phyloP scores from a whole-genome alignment of 345 rosid genomes.

The Gossypium bickii region DNA sequence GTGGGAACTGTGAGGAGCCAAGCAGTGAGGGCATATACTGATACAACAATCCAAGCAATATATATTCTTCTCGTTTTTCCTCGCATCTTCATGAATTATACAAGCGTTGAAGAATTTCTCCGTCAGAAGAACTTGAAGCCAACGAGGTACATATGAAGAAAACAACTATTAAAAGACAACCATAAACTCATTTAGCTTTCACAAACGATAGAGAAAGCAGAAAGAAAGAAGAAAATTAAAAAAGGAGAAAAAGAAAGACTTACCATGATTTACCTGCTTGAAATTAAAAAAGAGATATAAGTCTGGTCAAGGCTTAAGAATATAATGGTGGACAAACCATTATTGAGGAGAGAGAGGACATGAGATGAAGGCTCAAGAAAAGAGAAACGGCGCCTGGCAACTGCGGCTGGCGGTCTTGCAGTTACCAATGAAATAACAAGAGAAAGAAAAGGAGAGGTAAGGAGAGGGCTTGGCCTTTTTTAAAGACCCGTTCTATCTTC shows the following conservation, averaged over 20 bases:
- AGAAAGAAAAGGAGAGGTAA: background rate
- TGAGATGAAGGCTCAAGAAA: slow-evolving; percentile 25
- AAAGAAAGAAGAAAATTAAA: background rate
- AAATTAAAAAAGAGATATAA: slow-evolving; percentile 17
- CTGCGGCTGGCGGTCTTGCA: slow-evolving; percentile 31
- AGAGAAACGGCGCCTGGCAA: slow-evolving; percentile 63
- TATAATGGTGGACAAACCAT: slow-evolving; percentile 22
- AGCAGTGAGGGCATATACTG: slow-evolving; percentile 81
- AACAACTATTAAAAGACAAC: slow-evolving; percentile 22
- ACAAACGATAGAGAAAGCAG: background rate
- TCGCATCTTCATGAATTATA: slow-evolving; percentile 49
- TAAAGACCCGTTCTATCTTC: slow-evolving; percentile 22
- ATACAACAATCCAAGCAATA: slow-evolving; percentile 74
- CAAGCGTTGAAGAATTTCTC: slow-evolving; percentile 90
- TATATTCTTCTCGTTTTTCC: slow-evolving; percentile 81
- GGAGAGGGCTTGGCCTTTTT: slow-evolving; percentile 17
- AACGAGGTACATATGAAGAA: slow-evolving; percentile 32
- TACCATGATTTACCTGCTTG: slow-evolving; percentile 33
- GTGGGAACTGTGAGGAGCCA: slow-evolving; percentile 61
- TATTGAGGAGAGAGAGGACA: slow-evolving; percentile 24
- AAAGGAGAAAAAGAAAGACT: background rate
- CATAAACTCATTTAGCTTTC: background rate
- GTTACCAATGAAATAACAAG: slow-evolving; percentile 35
- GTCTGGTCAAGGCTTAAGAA: slow-evolving; percentile 14
- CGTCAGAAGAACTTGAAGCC: slow-evolving; percentile 56